Conservation (phyloP, 805 yeast species). For the Hanseniaspora guilliermondii region DNA sequence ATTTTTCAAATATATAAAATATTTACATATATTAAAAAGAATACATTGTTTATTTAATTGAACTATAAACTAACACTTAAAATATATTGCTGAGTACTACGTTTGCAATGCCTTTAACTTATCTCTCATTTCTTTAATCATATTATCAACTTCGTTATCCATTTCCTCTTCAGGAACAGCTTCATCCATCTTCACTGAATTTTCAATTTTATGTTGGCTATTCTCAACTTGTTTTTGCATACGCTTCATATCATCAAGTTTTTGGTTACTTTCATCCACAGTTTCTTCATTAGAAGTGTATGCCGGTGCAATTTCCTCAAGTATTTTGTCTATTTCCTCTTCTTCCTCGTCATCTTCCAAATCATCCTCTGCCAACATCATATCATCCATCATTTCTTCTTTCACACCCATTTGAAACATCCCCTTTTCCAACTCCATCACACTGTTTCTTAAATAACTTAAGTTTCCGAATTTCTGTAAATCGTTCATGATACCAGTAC, state of each 20-base stretch:
- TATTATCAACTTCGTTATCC: constrained; percentile 58
- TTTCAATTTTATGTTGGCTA: constrained; percentile 10
- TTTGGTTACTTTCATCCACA: constrained; percentile 22
- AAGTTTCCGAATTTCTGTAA: constrained; percentile 65
- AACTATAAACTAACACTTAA: no score
- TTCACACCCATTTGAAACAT: constrained; percentile 75
- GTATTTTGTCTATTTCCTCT: constrained; percentile 53
- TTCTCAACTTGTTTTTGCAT: constrained; percentile 12
- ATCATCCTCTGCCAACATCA: constrained; percentile 50
- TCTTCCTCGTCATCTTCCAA: constrained; percentile 56
- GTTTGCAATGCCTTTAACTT: constrained; percentile 73
- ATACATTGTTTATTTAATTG: neutral
- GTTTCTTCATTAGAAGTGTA: constrained; percentile 18
- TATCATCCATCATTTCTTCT: constrained; percentile 90
- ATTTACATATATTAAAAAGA: no score
- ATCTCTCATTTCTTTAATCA: constrained; percentile 78
- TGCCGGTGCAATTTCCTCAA: constrained; percentile 31
- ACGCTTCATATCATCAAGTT: constrained; percentile 20
- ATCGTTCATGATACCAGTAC: constrained; percentile 76
- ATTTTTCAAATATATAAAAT: no score
- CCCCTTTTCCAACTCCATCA: constrained; percentile 79
- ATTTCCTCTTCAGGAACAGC: constrained; percentile 33
- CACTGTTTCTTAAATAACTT: constrained; percentile 69
- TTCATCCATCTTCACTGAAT: constrained; percentile 28
- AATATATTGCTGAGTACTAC: constrained; percentile 18